Evolutionary conservation across 2,329 filamentous ascomycete species (phyloP).

Genomic region (Neofusicoccum sp.): DNA sequence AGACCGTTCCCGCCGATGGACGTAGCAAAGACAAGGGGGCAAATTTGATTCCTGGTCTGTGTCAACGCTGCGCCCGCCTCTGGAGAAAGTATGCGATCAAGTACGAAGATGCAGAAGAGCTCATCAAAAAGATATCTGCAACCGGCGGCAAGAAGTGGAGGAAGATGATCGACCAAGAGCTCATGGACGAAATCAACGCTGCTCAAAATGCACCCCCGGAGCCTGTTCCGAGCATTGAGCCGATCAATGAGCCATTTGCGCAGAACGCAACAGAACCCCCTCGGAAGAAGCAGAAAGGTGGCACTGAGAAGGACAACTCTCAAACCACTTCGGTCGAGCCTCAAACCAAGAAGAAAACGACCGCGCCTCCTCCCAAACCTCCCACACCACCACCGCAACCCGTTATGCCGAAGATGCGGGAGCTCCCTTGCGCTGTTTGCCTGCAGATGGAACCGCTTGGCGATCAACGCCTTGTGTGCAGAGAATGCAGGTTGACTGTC

Average conservation of each 20-base stretch:
- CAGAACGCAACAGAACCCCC: constrained; percentile 45
- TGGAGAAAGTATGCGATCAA: constrained; percentile 96
- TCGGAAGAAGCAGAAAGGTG: constrained; percentile 60
- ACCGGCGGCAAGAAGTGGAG: constrained; percentile 81
- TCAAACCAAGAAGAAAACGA: constrained; percentile 57
- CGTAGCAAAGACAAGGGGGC: constrained; percentile 76
- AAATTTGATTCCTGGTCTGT: constrained; percentile 77
- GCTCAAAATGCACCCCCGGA: constrained; percentile 32
- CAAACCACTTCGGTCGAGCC: constrained; percentile 44
- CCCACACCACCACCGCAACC: constrained; percentile 63
- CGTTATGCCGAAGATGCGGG: constrained; percentile 73
- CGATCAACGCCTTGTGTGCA: constrained; percentile 62
- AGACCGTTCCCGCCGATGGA: constrained; percentile 65
- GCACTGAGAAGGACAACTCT: constrained; percentile 49
- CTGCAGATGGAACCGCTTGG: constrained; percentile 67
- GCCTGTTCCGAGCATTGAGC: constrained; percentile 18
- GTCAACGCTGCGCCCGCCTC: constrained; percentile 83
- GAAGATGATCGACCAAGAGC: constrained; percentile 85
- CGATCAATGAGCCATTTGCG: constrained; percentile 26
- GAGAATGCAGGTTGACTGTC: constrained; percentile 86
- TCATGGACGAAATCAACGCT: constrained; percentile 65
- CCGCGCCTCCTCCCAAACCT: constrained; percentile 42
- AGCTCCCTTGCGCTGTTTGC: constrained; percentile 84
- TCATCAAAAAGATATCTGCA: constrained; percentile 80
- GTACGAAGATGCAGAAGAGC: constrained; percentile 90